Conservation (phyloP, 1,139 yeast genomes). For the Suhomyces wounanorum region DNA sequence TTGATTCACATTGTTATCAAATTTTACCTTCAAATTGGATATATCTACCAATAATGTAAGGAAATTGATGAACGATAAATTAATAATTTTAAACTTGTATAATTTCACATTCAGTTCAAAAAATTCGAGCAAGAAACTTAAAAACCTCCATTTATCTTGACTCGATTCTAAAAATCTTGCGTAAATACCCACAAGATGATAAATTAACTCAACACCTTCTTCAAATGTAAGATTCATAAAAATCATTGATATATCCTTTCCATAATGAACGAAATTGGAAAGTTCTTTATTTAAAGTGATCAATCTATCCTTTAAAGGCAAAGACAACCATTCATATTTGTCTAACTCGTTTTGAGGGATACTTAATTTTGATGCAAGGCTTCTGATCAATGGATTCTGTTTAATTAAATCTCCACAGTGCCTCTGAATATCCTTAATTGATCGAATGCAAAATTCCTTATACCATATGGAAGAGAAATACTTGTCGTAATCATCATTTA, state of each 20-base stretch:
- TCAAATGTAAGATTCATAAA: conserved; percentile 29
- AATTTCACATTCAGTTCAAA: conserved; percentile 19
- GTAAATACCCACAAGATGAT: conserved; percentile 35
- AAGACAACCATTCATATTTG: conserved; percentile 28
- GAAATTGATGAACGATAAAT: conserved; percentile 24
- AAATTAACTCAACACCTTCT: conserved; percentile 28
- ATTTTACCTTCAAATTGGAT: conserved; percentile 7
- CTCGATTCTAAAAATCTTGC: conserved; percentile 24
- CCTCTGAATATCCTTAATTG: conserved; percentile 29
- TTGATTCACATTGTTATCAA: conserved; percentile 9
- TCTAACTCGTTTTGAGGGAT: conserved; percentile 30
- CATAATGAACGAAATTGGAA: conserved; percentile 24
- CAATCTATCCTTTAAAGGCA: conserved; percentile 28
- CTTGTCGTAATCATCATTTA: conserved; percentile 33
- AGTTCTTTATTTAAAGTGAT: conserved; percentile 32
- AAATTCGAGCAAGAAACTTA: conserved; percentile 28
- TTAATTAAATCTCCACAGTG: conserved; percentile 21
- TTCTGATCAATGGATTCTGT: conserved; percentile 20
- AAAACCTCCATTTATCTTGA: conserved; percentile 34
- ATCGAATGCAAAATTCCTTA: conserved; percentile 33
- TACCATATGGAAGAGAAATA: conserved; percentile 27
- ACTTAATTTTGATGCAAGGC: conserved; percentile 34
- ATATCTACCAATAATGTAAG: conserved; percentile 26
- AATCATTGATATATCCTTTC: conserved; percentile 20
- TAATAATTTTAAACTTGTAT: conserved; percentile 23